Conservation (phyloP, 305 asterid species). For the Lippia alba region DNA sequence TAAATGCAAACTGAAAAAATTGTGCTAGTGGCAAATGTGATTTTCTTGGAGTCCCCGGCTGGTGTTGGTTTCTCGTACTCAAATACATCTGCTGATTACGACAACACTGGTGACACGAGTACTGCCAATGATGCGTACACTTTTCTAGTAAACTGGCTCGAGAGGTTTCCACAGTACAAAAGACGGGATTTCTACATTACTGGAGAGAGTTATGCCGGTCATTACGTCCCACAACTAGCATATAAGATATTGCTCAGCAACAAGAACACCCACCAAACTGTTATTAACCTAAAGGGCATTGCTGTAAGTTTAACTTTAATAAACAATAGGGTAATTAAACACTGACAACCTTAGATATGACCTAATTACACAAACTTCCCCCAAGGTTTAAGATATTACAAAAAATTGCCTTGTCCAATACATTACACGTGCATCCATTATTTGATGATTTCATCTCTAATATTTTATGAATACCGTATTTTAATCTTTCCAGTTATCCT, state of each 20-base stretch:
- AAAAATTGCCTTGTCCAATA: no score
- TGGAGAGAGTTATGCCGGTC: conserved; percentile 65
- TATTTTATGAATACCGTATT: no score
- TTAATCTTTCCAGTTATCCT: no score
- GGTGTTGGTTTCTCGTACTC: conserved; percentile 69
- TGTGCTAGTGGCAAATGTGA: conserved; percentile 51
- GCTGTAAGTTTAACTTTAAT: conserved; percentile 41
- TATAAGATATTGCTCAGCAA: conserved; percentile 42
- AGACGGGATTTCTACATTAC: conserved; percentile 50
- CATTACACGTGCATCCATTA: no score
- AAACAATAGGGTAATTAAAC: no score
- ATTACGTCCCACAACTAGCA: conserved; percentile 63
- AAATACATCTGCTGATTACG: conserved; percentile 46
- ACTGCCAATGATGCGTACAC: conserved; percentile 52
- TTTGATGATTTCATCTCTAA: no score
- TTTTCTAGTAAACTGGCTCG: conserved; percentile 59
- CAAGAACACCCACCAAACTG: conserved; percentile 39
- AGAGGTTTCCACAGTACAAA: conserved; percentile 61
- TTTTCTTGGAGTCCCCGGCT: conserved; percentile 65
- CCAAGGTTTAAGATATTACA: background rate
- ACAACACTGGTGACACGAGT: conserved; percentile 45
- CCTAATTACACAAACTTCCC: background rate
- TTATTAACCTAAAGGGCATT: conserved; percentile 57
- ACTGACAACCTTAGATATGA: no score
- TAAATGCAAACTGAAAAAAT: background rate